Evolutionary conservation across 192 early-diverging fungal species (phyloP).

Genomic region (Coemansia sp.): DNA sequence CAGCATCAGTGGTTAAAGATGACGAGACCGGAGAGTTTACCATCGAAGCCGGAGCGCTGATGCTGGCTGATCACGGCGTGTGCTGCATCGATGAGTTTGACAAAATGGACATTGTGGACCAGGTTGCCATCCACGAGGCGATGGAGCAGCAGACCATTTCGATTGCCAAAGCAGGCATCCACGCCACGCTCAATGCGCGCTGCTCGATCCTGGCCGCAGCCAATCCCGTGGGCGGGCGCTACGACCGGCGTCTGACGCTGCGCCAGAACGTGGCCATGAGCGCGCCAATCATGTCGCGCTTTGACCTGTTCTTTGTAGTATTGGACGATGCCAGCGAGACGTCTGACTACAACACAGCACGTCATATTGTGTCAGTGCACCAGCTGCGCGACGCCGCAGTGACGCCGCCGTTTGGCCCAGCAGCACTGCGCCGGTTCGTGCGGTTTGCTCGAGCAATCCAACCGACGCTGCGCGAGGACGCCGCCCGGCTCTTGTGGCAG

Average conservation of each 20-base stretch:
- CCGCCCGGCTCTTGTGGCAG: slow-evolving; percentile 71
- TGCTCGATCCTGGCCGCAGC: slow-evolving; percentile 95
- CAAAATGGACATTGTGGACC: slow-evolving; percentile 96
- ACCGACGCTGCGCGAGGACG: slow-evolving; percentile 75
- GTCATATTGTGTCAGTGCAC: slow-evolving; percentile 90
- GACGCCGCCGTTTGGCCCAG: slow-evolving; percentile 68
- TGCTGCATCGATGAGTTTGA: slow-evolving; percentile 99
- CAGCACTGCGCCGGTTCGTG: slow-evolving; percentile 80
- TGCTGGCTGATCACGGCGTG: slow-evolving; percentile 98
- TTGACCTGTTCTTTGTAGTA: slow-evolving; percentile 97
- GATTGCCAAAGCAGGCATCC: slow-evolving; percentile 95
- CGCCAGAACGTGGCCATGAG: slow-evolving; percentile 97
- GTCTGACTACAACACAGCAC: slow-evolving; percentile 85
- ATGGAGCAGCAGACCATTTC: slow-evolving; percentile 99
- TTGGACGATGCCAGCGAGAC: slow-evolving; percentile 90
- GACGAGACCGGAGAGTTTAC: slow-evolving; percentile 98
- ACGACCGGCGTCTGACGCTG: slow-evolving; percentile 92
- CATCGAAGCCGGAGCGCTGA: slow-evolving; percentile 94
- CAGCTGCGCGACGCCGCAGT: slow-evolving; percentile 65
- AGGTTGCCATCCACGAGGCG: slow-evolving; percentile 99
- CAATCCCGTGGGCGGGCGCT: slow-evolving; percentile 92
- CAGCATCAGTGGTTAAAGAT: slow-evolving; percentile 92
- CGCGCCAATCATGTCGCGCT: slow-evolving; percentile 97
- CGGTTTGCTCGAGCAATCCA: slow-evolving; percentile 86
- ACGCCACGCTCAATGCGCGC: slow-evolving; percentile 91